phyloP scores from a whole-genome alignment of 1,139 yeast species.

The Nakaseomyces uthaithaninus region DNA sequence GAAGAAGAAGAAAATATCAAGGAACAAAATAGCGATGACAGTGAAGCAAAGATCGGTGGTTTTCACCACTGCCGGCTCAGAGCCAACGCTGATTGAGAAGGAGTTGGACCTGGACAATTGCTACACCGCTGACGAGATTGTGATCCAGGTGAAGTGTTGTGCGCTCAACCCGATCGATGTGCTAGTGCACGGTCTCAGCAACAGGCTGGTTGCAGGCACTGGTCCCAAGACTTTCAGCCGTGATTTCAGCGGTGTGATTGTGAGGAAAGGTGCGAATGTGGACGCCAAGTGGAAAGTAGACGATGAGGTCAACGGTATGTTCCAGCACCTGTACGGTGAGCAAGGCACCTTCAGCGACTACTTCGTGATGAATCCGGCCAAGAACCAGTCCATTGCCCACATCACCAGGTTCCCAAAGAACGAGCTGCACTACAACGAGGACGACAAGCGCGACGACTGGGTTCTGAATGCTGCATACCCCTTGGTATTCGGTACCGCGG shows the following conservation, averaged over 20 bases:
- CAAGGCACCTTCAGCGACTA: slow-evolving; percentile 26
- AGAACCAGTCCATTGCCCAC: slow-evolving; percentile 16
- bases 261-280: slow-evolving; percentile 22
- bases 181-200: slow-evolving; percentile 14
- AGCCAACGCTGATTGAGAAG: slow-evolving; percentile 14
- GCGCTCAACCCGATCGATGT: slow-evolving; percentile 29
- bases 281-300: slow-evolving; percentile 22
- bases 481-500: slow-evolving; percentile 29
- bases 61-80: slow-evolving; percentile 16
- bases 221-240: slow-evolving; percentile 21
- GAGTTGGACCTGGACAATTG: slow-evolving; percentile 24
- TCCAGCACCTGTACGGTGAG: slow-evolving; percentile 16
- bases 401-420: slow-evolving; percentile 10
- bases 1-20: not conserved
- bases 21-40: slow-evolving; percentile 1
- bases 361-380: slow-evolving; percentile 23
- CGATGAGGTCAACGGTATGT: slow-evolving; percentile 23
- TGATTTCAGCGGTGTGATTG: slow-evolving; percentile 28
- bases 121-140: slow-evolving; percentile 23
- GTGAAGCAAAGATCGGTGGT: slow-evolving; percentile 20
- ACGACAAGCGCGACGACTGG: slow-evolving; percentile 15
- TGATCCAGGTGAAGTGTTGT: slow-evolving; percentile 25
- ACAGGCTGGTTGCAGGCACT: slow-evolving; percentile 12
- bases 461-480: slow-evolving; percentile 26
- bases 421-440: slow-evolving; percentile 6